Evolutionary conservation across 352 stramenopile species (phyloP), one percentile per base, ranked within the genome.

Genomic region (Phytophthora boehmeriae): DNA sequence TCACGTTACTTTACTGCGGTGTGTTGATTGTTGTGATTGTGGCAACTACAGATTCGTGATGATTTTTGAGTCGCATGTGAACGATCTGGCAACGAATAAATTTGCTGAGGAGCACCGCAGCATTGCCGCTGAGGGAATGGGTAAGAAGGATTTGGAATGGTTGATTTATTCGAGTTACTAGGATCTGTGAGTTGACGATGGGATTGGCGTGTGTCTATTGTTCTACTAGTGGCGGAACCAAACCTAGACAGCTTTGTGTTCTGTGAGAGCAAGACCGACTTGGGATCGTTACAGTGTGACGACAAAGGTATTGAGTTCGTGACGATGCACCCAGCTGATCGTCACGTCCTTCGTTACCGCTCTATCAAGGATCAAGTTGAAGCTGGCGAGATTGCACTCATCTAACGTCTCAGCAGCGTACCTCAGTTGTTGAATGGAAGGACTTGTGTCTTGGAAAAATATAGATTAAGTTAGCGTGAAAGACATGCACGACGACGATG

Each of bases 231-330:
- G 6, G n/a, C 75, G 1, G 61, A 89, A 47, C 86, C 86, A 2
- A 78, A 93, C 62, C 47, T 95, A 22, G 83, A 95, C 50, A 68
- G 63, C 28, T 95, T 95, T 58, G 86, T 95, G 27, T 93, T 95
- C 48, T 93, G 84, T 54, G 75, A 93, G 64, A 89, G 80, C 57
- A 83, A 82, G 39, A 59, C 62, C 13, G 69, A 75, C 13, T 68
- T 87, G 5, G 73, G 76, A 66, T 83, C 27, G 63, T 95, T n/a
- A 36, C 76, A 91, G 71, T 80, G 72, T 25, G 86, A 95, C 54
- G 84, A 95, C 54, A 80, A 81, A 16, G 86, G 86, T 22, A 64
- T 73, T 22, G 82, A 90, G 30, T 84, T 78, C 52, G 70, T 93
- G 27, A 73, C 77, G 4, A 75, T 92, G 39, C 82, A 75, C 38